Conservation (phyloP, 2,329 filamentous ascomycete genomes). For the Sclerotinia trifoliorum region DNA sequence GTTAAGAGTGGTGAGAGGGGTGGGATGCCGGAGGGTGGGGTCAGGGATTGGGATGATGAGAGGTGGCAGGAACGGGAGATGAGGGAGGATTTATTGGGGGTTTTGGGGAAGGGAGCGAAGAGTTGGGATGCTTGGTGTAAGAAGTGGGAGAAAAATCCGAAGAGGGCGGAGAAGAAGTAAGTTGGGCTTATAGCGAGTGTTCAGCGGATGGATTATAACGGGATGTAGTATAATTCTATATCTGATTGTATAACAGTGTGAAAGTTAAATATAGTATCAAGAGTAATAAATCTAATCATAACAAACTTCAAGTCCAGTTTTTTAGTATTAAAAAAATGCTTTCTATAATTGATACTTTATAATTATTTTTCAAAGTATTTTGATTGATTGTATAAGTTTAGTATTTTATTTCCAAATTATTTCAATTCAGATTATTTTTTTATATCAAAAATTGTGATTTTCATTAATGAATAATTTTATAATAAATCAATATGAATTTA, state of each 20-base stretch:
- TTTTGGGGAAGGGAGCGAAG: slow-evolving; percentile 20
- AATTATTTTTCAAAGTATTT: too few relatives aligned
- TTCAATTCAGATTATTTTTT: too few relatives aligned
- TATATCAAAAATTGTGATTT: too few relatives aligned
- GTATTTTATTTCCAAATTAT: too few relatives aligned
- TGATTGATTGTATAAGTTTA: too few relatives aligned
- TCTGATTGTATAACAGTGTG: neutral
- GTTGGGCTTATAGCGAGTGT: too few relatives aligned
- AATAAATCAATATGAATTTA: too few relatives aligned
- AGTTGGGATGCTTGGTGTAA: slow-evolving; percentile 23
- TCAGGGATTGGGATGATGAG: slow-evolving; percentile 24
- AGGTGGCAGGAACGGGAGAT: slow-evolving; percentile 23
- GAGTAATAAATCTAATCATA: too few relatives aligned
- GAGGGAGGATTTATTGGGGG: slow-evolving; percentile 22
- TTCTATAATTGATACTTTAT: too few relatives aligned
- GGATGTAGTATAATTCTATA: neutral
- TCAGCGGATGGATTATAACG: neutral
- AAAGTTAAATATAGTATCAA: neutral
- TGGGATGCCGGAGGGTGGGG: slow-evolving; percentile 1
- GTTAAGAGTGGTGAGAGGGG: slow-evolving; percentile 19
- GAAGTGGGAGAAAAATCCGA: slow-evolving; percentile 25
- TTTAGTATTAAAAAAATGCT: too few relatives aligned
- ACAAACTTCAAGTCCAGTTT: too few relatives aligned
- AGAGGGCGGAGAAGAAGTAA: slow-evolving; percentile 19
- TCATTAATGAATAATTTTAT: too few relatives aligned